Evolutionary conservation across 805 yeast species (phyloP).

Genomic region (Priceomyces melissophilus): DNA sequence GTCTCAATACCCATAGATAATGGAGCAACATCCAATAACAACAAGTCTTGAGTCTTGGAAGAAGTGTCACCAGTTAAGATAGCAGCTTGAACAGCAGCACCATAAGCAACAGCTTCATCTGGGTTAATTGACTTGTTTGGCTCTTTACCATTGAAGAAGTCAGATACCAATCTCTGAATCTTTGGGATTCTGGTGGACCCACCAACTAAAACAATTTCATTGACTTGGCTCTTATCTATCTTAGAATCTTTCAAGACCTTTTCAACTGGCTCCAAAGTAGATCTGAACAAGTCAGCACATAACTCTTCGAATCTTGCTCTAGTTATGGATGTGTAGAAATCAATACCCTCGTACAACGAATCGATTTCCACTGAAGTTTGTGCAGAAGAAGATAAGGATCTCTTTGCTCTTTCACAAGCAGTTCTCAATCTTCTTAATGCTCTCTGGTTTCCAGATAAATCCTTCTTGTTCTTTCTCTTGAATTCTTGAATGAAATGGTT

Average conservation of each 20-base stretch:
- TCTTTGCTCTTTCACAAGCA: conserved; percentile 99
- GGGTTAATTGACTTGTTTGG: conserved; percentile 96
- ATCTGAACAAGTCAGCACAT: conserved; percentile 91
- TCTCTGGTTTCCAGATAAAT: conserved; percentile 88
- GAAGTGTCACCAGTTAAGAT: conserved; percentile 95
- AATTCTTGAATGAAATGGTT: conserved; percentile 91
- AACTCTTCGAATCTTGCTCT: conserved; percentile 98
- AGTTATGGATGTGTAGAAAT: conserved; percentile 93
- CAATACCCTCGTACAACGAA: conserved; percentile 91
- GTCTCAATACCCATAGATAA: conserved; percentile 96
- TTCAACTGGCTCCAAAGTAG: conserved; percentile 93
- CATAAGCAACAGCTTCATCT: conserved; percentile 98
- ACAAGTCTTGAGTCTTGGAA: conserved; percentile 91
- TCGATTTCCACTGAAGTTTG: conserved; percentile 91
- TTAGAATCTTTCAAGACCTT: conserved; percentile 88
- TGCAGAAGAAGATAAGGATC: conserved; percentile 94
- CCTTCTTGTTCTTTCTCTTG: conserved; percentile 98
- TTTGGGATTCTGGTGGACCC: conserved; percentile 99
- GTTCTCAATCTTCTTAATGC: conserved; percentile 98
- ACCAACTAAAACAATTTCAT: conserved; percentile 94
- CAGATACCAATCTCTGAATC: conserved; percentile 91
- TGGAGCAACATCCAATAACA: conserved; percentile 96
- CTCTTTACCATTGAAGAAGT: conserved; percentile 96
- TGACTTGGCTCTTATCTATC: conserved; percentile 82
- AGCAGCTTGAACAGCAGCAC: conserved; percentile 99